A percentile compares a stretch with the other conserved stretches of the same genome.
Conservation (phyloP, 2,329 filamentous ascomycete species). For the Tolypocladium ovalisporum region DNA sequence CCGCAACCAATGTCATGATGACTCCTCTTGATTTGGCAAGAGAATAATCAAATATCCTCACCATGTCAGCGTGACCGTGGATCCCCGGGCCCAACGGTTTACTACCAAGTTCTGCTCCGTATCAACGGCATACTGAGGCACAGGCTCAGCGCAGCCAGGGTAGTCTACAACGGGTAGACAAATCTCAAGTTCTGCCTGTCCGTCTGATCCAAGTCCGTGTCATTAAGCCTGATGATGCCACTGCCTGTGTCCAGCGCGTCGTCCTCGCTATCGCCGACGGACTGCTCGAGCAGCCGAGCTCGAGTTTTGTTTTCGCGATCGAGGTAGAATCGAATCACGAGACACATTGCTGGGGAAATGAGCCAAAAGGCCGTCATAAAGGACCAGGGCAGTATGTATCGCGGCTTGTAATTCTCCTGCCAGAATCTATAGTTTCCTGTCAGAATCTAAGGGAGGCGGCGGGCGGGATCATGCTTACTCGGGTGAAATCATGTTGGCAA, state of each 20-base stretch:
- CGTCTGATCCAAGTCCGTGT: conserved; percentile 9
- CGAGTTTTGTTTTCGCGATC: conserved; percentile 9
- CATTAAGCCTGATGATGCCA: conserved; percentile 7
- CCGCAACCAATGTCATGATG: too few relatives aligned
- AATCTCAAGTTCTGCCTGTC: conserved; percentile 10
- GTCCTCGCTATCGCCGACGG: conserved; percentile 4
- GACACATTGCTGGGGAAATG: conserved; percentile 13
- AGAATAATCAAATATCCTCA: too few relatives aligned
- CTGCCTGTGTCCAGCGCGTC: conserved; percentile 7
- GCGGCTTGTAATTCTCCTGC: conserved; percentile 11
- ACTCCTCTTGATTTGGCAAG: too few relatives aligned
- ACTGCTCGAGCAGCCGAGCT: conserved; percentile 1
- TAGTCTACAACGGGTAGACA: conserved; percentile 18
- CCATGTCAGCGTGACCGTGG: too few relatives aligned
- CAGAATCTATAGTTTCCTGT: conserved; percentile 7
- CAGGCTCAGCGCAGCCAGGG: background rate
- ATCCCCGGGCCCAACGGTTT: too few relatives aligned
- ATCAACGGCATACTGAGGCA: too few relatives aligned
- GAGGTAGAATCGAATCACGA: conserved; percentile 13
- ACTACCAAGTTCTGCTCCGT: too few relatives aligned
- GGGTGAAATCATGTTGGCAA: conserved; percentile 16
- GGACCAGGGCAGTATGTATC: conserved; percentile 9
- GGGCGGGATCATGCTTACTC: conserved; percentile 7
- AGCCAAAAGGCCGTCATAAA: conserved; percentile 15
- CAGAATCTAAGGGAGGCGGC: background rate